phyloP scores from a whole-genome alignment of 2,329 filamentous ascomycete species.

The Fusarium proliferatum region DNA sequence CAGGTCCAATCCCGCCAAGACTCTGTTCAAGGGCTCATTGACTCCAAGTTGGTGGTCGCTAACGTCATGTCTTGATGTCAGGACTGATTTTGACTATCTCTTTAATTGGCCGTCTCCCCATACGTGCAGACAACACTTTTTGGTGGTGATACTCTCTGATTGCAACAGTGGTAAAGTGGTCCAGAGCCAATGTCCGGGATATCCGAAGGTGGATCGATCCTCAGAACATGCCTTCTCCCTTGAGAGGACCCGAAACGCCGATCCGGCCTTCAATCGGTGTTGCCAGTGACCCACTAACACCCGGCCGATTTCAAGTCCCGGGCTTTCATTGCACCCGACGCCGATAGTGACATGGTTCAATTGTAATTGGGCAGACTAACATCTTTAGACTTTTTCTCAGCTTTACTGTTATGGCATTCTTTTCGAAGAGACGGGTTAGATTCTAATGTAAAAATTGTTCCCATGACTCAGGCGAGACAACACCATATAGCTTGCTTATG shows the following conservation, averaged over 20 bases:
- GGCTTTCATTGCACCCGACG: conserved; percentile 11
- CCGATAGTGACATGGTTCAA: conserved; percentile 14
- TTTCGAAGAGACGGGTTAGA: background rate
- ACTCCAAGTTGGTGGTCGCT: conserved; percentile 20
- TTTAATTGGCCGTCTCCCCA: conserved; percentile 7
- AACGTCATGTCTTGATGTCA: conserved; percentile 21
- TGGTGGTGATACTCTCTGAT: background rate
- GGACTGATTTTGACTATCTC: conserved; percentile 4
- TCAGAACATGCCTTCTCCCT: conserved; percentile 6
- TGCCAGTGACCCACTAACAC: conserved; percentile 10
- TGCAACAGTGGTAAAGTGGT: conserved; percentile 1
- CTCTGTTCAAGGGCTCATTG: conserved; percentile 16
- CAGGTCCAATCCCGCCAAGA: conserved; percentile 18
- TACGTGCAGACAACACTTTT: background rate
- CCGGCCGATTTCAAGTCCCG: conserved; percentile 24
- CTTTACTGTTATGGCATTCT: background rate
- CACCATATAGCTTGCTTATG: background rate
- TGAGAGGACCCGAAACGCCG: conserved; percentile 24
- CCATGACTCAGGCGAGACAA: conserved; percentile 13
- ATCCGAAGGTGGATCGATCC: conserved; percentile 38
- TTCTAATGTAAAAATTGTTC: background rate
- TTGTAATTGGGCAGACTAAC: background rate
- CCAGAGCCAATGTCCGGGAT: conserved; percentile 17
- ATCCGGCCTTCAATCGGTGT: conserved; percentile 32
- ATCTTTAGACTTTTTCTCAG: background rate